These are phyloP conservation scores for Citrus cavaleriei DNA, from an alignment of 345 rosid genomes.

Conservation along the genomic window DNA sequence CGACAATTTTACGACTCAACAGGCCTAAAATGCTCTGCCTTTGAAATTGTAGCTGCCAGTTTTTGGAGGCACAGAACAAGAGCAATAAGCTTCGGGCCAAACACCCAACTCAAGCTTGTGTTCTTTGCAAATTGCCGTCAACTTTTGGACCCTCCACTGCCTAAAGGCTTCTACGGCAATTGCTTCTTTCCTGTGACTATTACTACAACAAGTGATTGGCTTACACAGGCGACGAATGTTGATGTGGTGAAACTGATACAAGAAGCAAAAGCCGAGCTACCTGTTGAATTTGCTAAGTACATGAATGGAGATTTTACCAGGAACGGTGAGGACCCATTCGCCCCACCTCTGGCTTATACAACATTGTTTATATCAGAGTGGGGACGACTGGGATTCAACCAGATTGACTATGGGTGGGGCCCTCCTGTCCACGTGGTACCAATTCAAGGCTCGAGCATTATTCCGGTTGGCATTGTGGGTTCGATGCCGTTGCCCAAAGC, in stretches of 20 bases:
- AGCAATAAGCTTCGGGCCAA: conserved; percentile 22
- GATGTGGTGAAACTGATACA: conserved; percentile 49
- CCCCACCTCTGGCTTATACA: conserved; percentile 42
- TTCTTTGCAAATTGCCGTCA: conserved; percentile 65
- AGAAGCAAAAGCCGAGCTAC: conserved; percentile 42
- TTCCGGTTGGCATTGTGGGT: conserved; percentile 59
- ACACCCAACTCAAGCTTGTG: conserved; percentile 41
- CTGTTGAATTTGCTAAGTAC: conserved; percentile 35
- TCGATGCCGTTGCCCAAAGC: conserved; percentile 43
- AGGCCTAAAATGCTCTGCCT: conserved; percentile 43
- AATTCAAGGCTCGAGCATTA: conserved; percentile 47
- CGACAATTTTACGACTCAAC: conserved; percentile 28
- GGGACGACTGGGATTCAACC: conserved; percentile 63
- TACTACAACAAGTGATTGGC: conserved; percentile 27
- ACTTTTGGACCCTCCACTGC: conserved; percentile 47
- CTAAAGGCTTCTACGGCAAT: conserved; percentile 66
- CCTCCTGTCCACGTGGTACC: conserved; percentile 50
- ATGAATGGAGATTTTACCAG: conserved; percentile 27
- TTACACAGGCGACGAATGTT: conserved; percentile 20
- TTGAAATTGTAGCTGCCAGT: conserved; percentile 49
- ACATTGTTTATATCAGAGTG: conserved; percentile 62
- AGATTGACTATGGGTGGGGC: conserved; percentile 64
- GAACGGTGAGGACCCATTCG: conserved; percentile 48
- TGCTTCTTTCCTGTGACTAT: conserved; percentile 64
- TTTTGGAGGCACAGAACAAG: conserved; percentile 47